phyloP scores from a whole-genome alignment of 768 basidiomycete genomes.

The Xanthoconium stramineum region DNA sequence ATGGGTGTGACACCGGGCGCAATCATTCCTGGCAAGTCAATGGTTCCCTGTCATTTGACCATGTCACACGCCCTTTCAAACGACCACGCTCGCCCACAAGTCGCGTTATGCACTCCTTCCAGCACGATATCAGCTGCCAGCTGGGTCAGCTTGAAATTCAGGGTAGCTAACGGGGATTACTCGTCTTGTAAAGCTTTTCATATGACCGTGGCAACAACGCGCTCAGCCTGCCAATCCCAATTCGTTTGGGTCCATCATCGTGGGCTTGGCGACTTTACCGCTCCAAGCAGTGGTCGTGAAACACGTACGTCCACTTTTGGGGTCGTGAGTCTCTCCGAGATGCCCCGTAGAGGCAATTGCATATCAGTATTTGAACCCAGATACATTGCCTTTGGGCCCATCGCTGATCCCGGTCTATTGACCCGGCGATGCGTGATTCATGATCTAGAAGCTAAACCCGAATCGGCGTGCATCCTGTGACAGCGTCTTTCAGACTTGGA shows the following conservation, averaged over 20 bases:
- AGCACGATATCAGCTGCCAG: constrained; percentile 12
- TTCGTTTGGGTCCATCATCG: background rate
- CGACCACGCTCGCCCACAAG: constrained; percentile 6
- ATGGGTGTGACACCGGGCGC: constrained; percentile 9
- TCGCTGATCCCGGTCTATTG: background rate
- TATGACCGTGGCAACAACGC: constrained; percentile 19
- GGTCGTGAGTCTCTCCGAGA: background rate
- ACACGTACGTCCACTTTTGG: background rate
- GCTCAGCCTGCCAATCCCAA: constrained; percentile 7
- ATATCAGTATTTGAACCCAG: background rate
- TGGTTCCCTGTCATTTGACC: constrained; percentile 14
- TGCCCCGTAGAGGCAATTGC: background rate
- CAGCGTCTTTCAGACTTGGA: constrained; percentile 22
- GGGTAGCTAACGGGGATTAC: constrained; percentile 33
- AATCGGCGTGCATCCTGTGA: constrained; percentile 8
- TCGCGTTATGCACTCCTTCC: constrained; percentile 10
- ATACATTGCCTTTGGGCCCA: background rate
- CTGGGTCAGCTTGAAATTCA: constrained; percentile 22
- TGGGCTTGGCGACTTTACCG: background rate
- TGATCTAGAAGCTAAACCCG: constrained; percentile 3
- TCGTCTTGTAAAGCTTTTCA: constrained; percentile 19
- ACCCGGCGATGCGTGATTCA: constrained; percentile 5
- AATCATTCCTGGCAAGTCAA: constrained; percentile 12
- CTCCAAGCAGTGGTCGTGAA: background rate
- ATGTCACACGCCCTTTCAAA: constrained; percentile 11